These are phyloP conservation scores for Penicillium manginii DNA, from an alignment of 495 filamentous ascomycete genomes.

Conservation along the genomic window DNA sequence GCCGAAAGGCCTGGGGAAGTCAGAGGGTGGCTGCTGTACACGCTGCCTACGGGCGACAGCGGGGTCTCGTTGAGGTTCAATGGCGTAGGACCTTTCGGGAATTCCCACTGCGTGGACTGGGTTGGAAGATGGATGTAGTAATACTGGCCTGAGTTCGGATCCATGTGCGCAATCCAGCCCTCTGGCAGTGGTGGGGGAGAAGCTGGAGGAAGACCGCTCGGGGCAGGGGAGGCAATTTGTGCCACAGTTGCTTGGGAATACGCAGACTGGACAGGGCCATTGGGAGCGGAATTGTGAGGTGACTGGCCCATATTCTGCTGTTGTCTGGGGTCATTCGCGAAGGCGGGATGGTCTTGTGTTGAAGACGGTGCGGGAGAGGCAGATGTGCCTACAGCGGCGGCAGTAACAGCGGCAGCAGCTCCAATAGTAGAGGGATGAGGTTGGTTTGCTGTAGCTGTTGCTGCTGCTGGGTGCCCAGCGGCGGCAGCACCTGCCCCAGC, in stretches of 20 bases:
- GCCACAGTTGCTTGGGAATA: constrained; percentile 31
- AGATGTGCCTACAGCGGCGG: constrained; percentile 1
- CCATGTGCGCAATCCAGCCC: constrained; percentile 97
- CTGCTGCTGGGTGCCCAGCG: constrained; percentile 31
- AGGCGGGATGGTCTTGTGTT: constrained; percentile 76
- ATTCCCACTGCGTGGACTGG: constrained; percentile 98
- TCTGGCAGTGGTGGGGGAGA: constrained; percentile 93
- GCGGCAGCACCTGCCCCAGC: constrained; percentile 26
- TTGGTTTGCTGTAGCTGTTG: constrained; percentile 27
- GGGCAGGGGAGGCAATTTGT: constrained; percentile 46
- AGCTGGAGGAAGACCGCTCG: constrained; percentile 65
- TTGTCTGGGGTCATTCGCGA: constrained; percentile 75
- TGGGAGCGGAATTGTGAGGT: constrained; percentile 39
- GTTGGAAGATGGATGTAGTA: constrained; percentile 98
- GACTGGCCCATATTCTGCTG: constrained; percentile 49
- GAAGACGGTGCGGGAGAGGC: constrained; percentile 42
- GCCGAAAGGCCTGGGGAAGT: constrained; percentile 70
- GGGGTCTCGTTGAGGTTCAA: constrained; percentile 76
- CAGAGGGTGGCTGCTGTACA: constrained; percentile 74
- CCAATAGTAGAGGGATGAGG: constrained; percentile 27
- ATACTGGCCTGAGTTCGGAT: constrained; percentile 93
- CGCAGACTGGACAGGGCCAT: constrained; percentile 34
- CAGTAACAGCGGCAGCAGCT: constrained; percentile 25
- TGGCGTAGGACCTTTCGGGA: constrained; percentile 89
- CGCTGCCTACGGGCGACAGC: constrained; percentile 77